Base-by-base conservation (phyloP, 2,329 filamentous ascomycete species). In the Xylariaceae sp. region DNA sequence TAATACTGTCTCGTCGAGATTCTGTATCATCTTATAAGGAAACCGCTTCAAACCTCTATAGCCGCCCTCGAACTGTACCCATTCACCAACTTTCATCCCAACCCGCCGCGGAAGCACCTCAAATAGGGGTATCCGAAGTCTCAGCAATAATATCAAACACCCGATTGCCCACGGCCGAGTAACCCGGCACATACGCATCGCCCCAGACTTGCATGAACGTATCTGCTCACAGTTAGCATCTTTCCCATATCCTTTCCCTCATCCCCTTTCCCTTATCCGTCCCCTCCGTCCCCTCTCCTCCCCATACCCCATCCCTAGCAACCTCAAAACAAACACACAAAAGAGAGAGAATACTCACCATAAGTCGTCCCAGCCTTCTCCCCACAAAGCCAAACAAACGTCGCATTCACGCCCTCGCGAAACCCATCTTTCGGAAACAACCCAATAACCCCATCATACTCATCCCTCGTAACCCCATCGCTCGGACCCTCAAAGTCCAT, bases 291-390 rank as follows among this genome's bases (percentile, higher is more conserved):
- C 8, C n/a, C 5, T 13, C 45, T 10, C 15, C 7, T 4, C 18
- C 7, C 1, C 35, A 2, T n/a, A 30, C 17, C 17, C 17, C 17
- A 2, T 18, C 0, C 17, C 17, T 18, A 1, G 5, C 23, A 30
- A 30, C 23, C 3, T 30, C 44, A 2, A 17, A 17, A 17, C 17
- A 17, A 17, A 17, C 17, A 17, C 17, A 17, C 17, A 2, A 17
- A 17, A 17, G 17, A 17, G 17, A 17, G 15, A 10, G 13, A 48
- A 39, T 34, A 66, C 67, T 66, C 45, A 72, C 70, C 68, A 55
- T 67, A 70, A 1, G 71, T 78, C 1, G 74, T 73, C 23, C 66
- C 63, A 1, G 77, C 75, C 67, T 79, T 79, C 5, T 65, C 71
- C 62, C 57, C 63, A 60, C 76, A 78, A 11, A 78, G 68, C 64